These are phyloP conservation scores for Xylariaceae sp. DNA, from an alignment of 2,329 filamentous ascomycete species.

Conservation along the genomic window DNA sequence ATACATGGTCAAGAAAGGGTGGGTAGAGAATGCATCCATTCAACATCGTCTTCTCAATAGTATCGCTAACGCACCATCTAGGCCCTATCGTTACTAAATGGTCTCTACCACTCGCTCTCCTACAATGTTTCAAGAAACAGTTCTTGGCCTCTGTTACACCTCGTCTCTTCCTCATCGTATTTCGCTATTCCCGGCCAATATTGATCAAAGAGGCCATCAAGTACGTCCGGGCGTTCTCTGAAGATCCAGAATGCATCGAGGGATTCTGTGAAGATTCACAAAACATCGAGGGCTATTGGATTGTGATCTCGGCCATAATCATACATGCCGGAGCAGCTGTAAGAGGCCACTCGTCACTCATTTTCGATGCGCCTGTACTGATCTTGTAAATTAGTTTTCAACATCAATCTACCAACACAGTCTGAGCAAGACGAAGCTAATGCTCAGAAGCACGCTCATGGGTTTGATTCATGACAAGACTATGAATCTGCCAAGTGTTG, in stretches of 20 bases:
- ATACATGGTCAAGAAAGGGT: conserved; percentile 28
- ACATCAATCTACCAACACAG: conserved; percentile 29
- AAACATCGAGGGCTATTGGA: conserved; percentile 21
- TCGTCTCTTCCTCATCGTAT: conserved; percentile 35
- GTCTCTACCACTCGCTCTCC: conserved; percentile 30
- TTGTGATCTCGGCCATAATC: conserved; percentile 30
- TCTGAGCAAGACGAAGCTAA: conserved; percentile 31
- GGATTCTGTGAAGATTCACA: conserved; percentile 12
- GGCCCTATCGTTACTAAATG: conserved; percentile 17
- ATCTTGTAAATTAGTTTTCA: conserved; percentile 26
- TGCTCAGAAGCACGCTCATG: conserved; percentile 33
- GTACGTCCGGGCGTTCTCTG: conserved; percentile 22
- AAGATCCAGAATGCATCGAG: conserved; percentile 15
- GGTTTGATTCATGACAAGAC: conserved; percentile 35
- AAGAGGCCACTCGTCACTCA: conserved; percentile 9
- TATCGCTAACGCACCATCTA: neutral
- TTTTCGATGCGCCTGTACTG: neutral
- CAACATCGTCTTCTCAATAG: neutral
- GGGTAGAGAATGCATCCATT: conserved; percentile 5
- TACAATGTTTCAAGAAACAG: conserved; percentile 26
- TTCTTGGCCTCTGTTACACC: conserved; percentile 32
- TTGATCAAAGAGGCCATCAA: conserved; percentile 37
- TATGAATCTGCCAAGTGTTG: conserved; percentile 19
- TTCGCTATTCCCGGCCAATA: conserved; percentile 38
- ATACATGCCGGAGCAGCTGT: conserved; percentile 38